Base-by-base conservation (phyloP, 148 eudicot species). In the Rhododendron ferrugineum region DNA sequence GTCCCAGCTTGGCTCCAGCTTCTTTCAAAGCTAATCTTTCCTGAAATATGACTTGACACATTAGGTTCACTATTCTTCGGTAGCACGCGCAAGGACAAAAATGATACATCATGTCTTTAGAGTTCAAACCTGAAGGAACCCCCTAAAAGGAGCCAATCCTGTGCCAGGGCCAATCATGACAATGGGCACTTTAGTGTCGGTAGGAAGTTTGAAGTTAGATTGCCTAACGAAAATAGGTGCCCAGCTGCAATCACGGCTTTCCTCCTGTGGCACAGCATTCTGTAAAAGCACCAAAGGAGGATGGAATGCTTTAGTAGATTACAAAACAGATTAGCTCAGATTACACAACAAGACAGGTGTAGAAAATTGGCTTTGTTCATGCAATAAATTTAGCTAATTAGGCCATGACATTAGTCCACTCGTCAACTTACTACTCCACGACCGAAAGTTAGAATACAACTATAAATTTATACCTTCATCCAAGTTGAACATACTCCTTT, bases 121-220 rank as follows among this genome's bases (percentile, higher is more conserved):
- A 73, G 58, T 44, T 68, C 87, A 50, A 76, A 96, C 98, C 98
- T 96, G 99, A 87, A 97, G 90, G 92, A 97, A 97, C 30, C 99
- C 99, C 90, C 99, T 92, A 85, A 97, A 97, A 79, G 99, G 99
- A 79, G 99, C 99, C 90, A 97, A 90, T 34, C 99, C 99, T 42
- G 99, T 97, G 54, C 99, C 99, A 58, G 99, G 99, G 37, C 99
- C 99, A 64, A 97, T 93, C 99, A 97, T 95, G 82, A 97, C 92
- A 74, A 97, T 86, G 46, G 99, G 99, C 82, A 94, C 89, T 80
- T 92, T 87, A 37, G 92, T 82, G 86, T 97, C 99, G 47, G 93
- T 70, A 44, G 99, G 99, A 85, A 97, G 98, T 80, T 81, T 95
- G 87, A 97, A 97, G 92, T 95, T 97, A 68, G 99, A 97, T 83